phyloP scores from a whole-genome alignment of 306 rosid genomes.

The Prunus fruticosa region DNA sequence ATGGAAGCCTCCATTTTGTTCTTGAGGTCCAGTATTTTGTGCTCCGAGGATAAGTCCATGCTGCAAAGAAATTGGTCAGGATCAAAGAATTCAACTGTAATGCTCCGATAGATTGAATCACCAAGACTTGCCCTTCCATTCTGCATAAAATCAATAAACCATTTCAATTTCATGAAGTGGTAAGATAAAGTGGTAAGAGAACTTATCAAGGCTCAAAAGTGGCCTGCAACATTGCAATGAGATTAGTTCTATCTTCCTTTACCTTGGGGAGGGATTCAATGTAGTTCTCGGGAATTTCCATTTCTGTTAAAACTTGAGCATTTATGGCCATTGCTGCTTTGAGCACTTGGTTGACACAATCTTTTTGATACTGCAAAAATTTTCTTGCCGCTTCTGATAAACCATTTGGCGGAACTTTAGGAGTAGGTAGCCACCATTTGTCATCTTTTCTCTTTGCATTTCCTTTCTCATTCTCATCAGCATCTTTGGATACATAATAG shows the following conservation, averaged over 20 bases:
- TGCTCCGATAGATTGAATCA: constrained; percentile 69
- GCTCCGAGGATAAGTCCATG: constrained; percentile 89
- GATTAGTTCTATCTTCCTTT: constrained; percentile 11
- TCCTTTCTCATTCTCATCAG: constrained; percentile 51
- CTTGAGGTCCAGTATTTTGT: constrained; percentile 86
- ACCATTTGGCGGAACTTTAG: constrained; percentile 78
- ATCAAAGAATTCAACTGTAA: constrained; percentile 85
- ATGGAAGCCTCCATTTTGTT: constrained; percentile 92
- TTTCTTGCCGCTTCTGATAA: constrained; percentile 77
- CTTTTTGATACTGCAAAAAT: constrained; percentile 89
- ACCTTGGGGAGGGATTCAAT: constrained; percentile 93
- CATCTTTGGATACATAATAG: constrained; percentile 69
- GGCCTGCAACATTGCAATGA: not conserved
- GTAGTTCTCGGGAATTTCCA: constrained; percentile 95
- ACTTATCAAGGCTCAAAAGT: not conserved
- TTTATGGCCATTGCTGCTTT: constrained; percentile 99
- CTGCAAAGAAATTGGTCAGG: constrained; percentile 78
- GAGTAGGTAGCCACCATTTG: constrained; percentile 97
- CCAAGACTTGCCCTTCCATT: constrained; percentile 98
- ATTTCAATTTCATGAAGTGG: not conserved
- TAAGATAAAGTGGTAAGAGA: not conserved
- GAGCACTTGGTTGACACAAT: constrained; percentile 95
- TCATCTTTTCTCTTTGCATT: constrained; percentile 52
- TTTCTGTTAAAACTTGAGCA: constrained; percentile 88
- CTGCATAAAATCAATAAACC: constrained; percentile 29